phyloP scores from a whole-genome alignment of 2,329 filamentous ascomycete genomes.

The Diaporthe citrichinensis region DNA sequence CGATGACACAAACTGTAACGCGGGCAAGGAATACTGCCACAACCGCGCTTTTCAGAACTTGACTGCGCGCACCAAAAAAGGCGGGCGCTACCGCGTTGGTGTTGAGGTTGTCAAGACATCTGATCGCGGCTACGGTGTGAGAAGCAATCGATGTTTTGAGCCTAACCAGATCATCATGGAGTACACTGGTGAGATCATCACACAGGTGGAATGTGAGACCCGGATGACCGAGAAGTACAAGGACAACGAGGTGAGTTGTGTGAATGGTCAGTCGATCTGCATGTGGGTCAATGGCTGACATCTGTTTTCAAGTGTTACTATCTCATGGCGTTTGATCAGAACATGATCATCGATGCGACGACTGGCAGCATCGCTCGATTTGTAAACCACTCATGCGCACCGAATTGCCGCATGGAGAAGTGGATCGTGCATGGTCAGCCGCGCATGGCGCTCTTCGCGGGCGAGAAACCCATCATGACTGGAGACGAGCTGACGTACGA shows the following conservation, averaged over 20 bases:
- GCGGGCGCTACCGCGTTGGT: constrained; percentile 90
- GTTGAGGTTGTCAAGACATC: constrained; percentile 94
- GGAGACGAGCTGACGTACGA: constrained; percentile 98
- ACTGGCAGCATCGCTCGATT: constrained; percentile 97
- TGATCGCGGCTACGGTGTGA: constrained; percentile 91
- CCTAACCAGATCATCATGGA: constrained; percentile 98
- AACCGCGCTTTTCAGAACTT: constrained; percentile 92
- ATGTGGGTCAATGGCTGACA: constrained; percentile 1
- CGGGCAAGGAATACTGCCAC: constrained; percentile 80
- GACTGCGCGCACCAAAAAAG: constrained; percentile 79
- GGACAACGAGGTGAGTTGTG: constrained; percentile 82
- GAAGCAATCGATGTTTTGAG: constrained; percentile 88
- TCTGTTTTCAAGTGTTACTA: constrained; percentile 83
- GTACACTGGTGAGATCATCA: constrained; percentile 98
- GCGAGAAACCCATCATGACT: constrained; percentile 89
- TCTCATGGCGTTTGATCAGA: constrained; percentile 98
- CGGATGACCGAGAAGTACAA: constrained; percentile 96
- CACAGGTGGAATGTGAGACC: constrained; percentile 90
- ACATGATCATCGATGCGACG: constrained; percentile 98
- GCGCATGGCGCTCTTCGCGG: constrained; percentile 96
- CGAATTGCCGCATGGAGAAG: constrained; percentile 98
- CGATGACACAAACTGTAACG: constrained; percentile 88
- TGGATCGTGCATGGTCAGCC: constrained; percentile 96
- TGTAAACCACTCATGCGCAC: constrained; percentile 97
- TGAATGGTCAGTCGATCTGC: background rate